These are phyloP conservation scores for Scutellaria galericulata DNA, from an alignment of 257 asterid species.

Conservation along the genomic window DNA sequence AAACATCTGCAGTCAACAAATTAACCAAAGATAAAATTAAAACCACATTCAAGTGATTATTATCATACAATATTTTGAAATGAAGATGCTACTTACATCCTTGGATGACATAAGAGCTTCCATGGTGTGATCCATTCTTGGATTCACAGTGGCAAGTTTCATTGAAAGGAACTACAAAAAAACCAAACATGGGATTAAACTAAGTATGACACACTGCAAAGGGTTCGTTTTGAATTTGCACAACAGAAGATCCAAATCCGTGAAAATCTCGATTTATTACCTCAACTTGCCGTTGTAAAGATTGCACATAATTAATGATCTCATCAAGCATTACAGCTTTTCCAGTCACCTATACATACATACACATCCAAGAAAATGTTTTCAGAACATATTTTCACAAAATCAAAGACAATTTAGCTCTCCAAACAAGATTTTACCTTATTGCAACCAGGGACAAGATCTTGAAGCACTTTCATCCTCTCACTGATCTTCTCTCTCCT, in stretches of 20 bases:
- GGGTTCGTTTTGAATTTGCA: neutral
- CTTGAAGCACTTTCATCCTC: constrained; percentile 85
- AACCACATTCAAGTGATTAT: constrained; percentile 17
- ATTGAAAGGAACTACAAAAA: constrained; percentile 81
- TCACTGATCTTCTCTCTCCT: constrained; percentile 92
- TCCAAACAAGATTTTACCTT: constrained; percentile 53
- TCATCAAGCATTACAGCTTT: constrained; percentile 99
- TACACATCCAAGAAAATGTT: neutral
- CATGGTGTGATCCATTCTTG: constrained; percentile 71
- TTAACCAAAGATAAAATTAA: too few relatives aligned
- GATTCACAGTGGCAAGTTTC: constrained; percentile 82
- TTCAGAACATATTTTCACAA: constrained; percentile 16
- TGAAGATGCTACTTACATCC: constrained; percentile 56
- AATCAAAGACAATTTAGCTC: neutral
- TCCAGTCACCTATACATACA: constrained; percentile 67
- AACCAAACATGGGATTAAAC: neutral
- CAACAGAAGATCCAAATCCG: too few relatives aligned
- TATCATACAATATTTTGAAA: neutral
- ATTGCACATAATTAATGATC: constrained; percentile 87
- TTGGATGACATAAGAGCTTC: constrained; percentile 75
- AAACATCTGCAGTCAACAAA: constrained; percentile 47
- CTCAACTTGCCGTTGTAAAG: constrained; percentile 90
- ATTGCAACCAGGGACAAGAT: constrained; percentile 97
- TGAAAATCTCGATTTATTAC: constrained; percentile 42
- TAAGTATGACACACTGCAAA: too few relatives aligned